Percentiles rank a stretch among this genome's conserved stretches.
phyloP scores from a whole-genome alignment of 305 asterid genomes.

The Coffea humblotiana region DNA sequence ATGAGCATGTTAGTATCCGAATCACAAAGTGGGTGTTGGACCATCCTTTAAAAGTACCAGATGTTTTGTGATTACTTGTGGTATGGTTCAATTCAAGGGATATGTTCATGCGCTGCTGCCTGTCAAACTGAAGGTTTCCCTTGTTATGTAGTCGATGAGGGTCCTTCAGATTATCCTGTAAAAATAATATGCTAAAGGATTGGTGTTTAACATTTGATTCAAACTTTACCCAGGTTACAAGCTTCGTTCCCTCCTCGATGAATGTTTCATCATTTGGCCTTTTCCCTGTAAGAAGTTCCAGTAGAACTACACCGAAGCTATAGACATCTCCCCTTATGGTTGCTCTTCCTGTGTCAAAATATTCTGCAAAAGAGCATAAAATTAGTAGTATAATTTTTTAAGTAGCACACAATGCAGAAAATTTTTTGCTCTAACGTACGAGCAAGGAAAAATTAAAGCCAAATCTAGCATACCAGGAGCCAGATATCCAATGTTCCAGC shows the following conservation, averaged over 20 bases:
- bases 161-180: not conserved
- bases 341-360: constrained; percentile 88
- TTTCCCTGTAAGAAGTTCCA: constrained; percentile 83
- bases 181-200: not conserved
- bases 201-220: not conserved
- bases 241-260: constrained; percentile 88
- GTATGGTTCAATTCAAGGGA: not conserved
- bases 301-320: constrained; percentile 87
- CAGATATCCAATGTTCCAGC: constrained; percentile 86
- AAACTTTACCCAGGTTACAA: constrained; percentile 78
- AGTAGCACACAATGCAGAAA: not conserved
- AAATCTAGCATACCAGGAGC: constrained; percentile 65
- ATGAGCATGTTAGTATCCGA: no score
- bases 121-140: not conserved
- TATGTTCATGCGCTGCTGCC: not conserved
- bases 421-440: not conserved
- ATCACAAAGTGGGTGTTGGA: no score
- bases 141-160: not conserved
- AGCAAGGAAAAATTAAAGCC: not conserved
- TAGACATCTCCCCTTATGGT: constrained; percentile 86
- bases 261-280: constrained; percentile 76
- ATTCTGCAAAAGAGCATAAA: constrained; percentile 52
- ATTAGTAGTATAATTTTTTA: not conserved
- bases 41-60: no score
- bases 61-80: no score